A percentile compares a stretch with the other conserved stretches of the same genome.
Evolutionary conservation across 371 early-diverging fungal genomes (phyloP).

Genomic region (Mortierella sp.): DNA sequence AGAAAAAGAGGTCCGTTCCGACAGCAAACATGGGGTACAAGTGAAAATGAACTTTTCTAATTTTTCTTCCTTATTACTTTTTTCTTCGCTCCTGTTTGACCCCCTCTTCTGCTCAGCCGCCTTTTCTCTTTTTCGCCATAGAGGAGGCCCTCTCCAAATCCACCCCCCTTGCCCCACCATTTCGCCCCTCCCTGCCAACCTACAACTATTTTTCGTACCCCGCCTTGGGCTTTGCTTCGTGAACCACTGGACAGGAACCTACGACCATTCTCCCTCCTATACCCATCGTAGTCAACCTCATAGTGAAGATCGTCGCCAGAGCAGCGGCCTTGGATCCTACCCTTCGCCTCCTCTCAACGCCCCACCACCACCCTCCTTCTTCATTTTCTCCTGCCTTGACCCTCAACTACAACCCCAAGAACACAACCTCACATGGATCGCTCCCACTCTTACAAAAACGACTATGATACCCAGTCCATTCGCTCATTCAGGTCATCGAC

Average conservation of each 20-base stretch:
- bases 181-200: not conserved
- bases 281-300: not conserved
- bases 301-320: not conserved
- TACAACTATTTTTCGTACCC: not conserved
- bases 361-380: not conserved
- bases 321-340: not conserved
- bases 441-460: conserved; percentile 22
- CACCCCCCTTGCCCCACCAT: not conserved
- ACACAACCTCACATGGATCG: conserved; percentile 32
- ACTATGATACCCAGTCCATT: conserved; percentile 45
- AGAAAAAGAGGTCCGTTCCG: not conserved
- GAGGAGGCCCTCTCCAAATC: not conserved
- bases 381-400: not conserved
- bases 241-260: not conserved
- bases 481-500: conserved; percentile 43
- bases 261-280: not conserved
- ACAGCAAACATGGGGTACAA: not conserved
- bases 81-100: not conserved
- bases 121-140: not conserved
- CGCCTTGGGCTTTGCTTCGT: not conserved
- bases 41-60: not conserved
- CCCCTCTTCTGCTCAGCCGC: not conserved
- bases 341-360: not conserved
- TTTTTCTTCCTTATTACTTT: not conserved
- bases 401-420: not conserved